phyloP scores from a whole-genome alignment of 305 asterid genomes.

The Fraxinus baroniana region DNA sequence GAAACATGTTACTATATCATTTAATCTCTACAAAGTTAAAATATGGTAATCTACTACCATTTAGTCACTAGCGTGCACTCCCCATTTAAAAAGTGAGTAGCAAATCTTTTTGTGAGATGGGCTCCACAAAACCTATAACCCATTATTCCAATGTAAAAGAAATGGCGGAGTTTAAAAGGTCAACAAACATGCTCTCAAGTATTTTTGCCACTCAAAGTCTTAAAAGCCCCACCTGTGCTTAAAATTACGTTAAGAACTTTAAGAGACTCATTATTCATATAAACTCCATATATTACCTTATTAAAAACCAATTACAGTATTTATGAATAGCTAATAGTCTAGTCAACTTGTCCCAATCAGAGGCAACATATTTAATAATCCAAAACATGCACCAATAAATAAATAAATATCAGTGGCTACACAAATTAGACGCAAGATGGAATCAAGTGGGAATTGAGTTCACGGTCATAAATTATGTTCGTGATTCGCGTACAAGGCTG shows the following conservation, averaged over 20 bases:
- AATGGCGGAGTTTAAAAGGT: neutral
- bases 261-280: neutral
- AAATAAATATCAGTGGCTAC: neutral
- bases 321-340: neutral
- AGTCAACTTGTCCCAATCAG: neutral
- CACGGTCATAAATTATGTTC: neutral
- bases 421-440: neutral
- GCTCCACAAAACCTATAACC: neutral
- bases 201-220: neutral
- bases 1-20: neutral
- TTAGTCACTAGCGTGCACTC: neutral
- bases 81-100: neutral
- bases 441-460: neutral
- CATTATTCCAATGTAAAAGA: neutral
- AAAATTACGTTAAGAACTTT: neutral
- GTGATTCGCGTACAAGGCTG: neutral
- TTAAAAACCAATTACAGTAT: neutral
- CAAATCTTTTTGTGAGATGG: neutral
- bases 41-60: neutral
- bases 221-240: neutral
- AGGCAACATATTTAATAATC: neutral
- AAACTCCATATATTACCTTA: neutral
- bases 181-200: neutral
- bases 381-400: neutral
- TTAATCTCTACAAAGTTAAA: slow-evolving; percentile 6